These are phyloP conservation scores for Phyllosticta capitalensis DNA, from an alignment of 2,329 filamentous ascomycete genomes.

Conservation along the genomic window DNA sequence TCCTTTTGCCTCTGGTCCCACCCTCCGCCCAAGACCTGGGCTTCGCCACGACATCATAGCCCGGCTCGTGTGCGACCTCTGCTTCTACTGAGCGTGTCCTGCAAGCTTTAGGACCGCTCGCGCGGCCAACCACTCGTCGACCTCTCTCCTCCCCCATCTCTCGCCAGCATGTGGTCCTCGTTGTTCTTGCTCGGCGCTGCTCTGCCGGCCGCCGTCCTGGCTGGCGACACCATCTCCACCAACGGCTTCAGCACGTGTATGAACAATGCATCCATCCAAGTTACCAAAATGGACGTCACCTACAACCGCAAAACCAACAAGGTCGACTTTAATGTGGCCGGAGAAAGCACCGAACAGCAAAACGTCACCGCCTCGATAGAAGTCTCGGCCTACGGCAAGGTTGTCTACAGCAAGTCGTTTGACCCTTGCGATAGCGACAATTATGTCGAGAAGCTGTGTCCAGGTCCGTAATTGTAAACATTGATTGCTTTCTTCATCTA, in stretches of 20 bases:
- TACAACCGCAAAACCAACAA: constrained; percentile 68
- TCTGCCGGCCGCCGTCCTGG: constrained; percentile 43
- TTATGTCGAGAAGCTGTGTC: constrained; percentile 67
- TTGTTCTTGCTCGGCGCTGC: constrained; percentile 28
- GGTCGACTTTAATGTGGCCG: constrained; percentile 73
- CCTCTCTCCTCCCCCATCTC: background rate
- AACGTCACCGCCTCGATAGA: constrained; percentile 70
- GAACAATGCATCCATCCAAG: constrained; percentile 50
- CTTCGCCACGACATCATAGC: background rate
- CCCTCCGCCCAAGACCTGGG: background rate
- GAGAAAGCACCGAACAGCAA: constrained; percentile 61
- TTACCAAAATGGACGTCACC: constrained; percentile 64
- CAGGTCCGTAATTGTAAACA: constrained; percentile 46
- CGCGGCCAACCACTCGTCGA: constrained; percentile 7
- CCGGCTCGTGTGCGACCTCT: background rate
- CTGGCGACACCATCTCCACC: constrained; percentile 66
- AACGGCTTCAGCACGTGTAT: constrained; percentile 69
- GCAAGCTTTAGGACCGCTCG: background rate
- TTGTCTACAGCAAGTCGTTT: constrained; percentile 71
- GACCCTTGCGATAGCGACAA: constrained; percentile 67
- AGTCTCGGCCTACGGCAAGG: constrained; percentile 74
- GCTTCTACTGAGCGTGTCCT: background rate
- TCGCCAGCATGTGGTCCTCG: constrained; percentile 28
- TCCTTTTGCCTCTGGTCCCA: background rate
- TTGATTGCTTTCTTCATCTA: constrained; percentile 10